Evolutionary conservation across 2,329 filamentous ascomycete genomes (phyloP), one percentile per base, ranked within the genome.

Genomic region (Trichoderma cornu-damae): DNA sequence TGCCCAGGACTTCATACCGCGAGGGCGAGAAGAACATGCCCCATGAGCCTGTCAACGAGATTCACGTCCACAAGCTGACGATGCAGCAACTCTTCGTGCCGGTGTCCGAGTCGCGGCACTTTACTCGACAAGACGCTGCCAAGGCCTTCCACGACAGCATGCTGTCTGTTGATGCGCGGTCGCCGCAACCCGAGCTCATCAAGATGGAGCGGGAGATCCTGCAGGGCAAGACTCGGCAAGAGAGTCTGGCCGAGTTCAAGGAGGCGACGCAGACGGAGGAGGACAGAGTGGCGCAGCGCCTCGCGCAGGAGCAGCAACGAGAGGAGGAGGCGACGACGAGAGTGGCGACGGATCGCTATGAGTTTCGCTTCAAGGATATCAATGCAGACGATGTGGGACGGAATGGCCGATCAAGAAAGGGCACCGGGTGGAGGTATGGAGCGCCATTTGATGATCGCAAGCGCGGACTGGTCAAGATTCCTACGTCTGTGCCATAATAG

Each of bases 1-100:
- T 97, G 4, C 91, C 90, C 2, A 80, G 79, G 55, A 89, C 84
- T n/a, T 74, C 75, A 69, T 85, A 67, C 72, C 79, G 60, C 77
- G 78, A 55, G 67, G 77, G 64, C 67, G 78, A 65, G 74, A 82
- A 75, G 71, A 69, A 70, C 4, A 24, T 48, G 16, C 72, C 76
- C 0, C 81, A 83, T 64, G 82, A 87, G 71, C 75, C 81, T 20
- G 81, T 86, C 70, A 86, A 86, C 68, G 84, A 86, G 68, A 73
- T 87, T 18, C 78, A 83, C 64, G 77, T 84, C n/a, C 84, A 86
- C 70, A 76, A 76, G 49, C 73, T 77, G 64, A 85, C 84, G 6
- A 78, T 78, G 72, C 80, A 84, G 69, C 84, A 87, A 70, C 73
- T 87, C n/a, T 87, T 85, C 65, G 74, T 82, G 63, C 84, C 84